These are phyloP conservation scores for Biscogniauxia sp. DNA, from an alignment of 2,329 filamentous ascomycete genomes.

Conservation along the genomic window DNA sequence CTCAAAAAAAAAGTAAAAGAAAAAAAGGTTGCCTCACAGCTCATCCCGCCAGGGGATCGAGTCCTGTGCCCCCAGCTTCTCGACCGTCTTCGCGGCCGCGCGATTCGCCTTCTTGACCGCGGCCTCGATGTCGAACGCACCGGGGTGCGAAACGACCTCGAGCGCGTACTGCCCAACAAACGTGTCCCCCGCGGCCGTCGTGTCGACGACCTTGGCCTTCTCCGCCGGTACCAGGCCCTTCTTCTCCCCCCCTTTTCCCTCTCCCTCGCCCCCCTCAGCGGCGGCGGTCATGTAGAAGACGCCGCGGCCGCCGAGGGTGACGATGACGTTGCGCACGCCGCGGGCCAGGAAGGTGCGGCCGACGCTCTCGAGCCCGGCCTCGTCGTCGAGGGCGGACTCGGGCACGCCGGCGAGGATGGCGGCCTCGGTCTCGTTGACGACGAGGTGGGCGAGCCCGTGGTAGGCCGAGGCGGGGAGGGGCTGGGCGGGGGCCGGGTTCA, in stretches of 20 bases:
- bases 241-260: constrained; percentile 24
- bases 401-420: constrained; percentile 62
- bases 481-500: constrained; percentile 83
- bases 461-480: constrained; percentile 66
- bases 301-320: constrained; percentile 82
- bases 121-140: constrained; percentile 52
- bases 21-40: no score
- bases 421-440: constrained; percentile 91
- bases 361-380: constrained; percentile 45
- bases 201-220: constrained; percentile 80
- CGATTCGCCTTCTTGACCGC: constrained; percentile 60
- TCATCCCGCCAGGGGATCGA: constrained; percentile 65
- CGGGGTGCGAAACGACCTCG: constrained; percentile 50
- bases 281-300: constrained; percentile 61
- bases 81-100: constrained; percentile 65
- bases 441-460: constrained; percentile 67
- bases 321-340: constrained; percentile 74
- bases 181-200: constrained; percentile 90
- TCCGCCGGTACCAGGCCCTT: constrained; percentile 58
- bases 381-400: constrained; percentile 48
- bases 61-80: constrained; percentile 62
- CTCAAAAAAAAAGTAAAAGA: no score
- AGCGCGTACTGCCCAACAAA: constrained; percentile 89
- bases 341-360: constrained; percentile 60
- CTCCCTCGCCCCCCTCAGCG: no score